phyloP scores from a whole-genome alignment of 2,329 filamentous ascomycete species.

The Monilinia aucupariae region DNA sequence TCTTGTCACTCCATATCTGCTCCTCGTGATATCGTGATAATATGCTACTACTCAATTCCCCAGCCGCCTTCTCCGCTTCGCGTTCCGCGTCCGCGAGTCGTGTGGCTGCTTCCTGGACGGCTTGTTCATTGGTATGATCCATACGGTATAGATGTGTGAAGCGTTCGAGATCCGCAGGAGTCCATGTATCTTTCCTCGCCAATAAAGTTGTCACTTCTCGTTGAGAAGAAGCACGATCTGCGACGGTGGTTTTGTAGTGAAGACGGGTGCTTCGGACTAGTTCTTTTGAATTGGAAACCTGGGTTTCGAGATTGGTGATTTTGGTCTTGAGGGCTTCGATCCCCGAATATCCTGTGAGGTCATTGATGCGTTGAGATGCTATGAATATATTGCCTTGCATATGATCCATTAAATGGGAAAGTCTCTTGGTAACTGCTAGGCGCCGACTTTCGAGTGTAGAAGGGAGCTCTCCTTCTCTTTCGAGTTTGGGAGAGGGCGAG shows the following conservation, averaged over 20 bases:
- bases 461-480: conserved; percentile 38
- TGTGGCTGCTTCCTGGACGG: conserved; percentile 67
- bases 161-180: conserved; percentile 77
- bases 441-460: conserved; percentile 44
- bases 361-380: conserved; percentile 84
- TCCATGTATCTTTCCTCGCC: conserved; percentile 91
- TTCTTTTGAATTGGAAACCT: conserved; percentile 54
- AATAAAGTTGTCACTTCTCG: conserved; percentile 92
- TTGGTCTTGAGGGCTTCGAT: conserved; percentile 80
- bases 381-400: conserved; percentile 78
- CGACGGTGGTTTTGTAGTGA: conserved; percentile 76
- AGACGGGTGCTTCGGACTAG: conserved; percentile 67
- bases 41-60: conserved; percentile 74
- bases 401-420: conserved; percentile 78
- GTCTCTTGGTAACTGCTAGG: conserved; percentile 42
- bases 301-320: conserved; percentile 62
- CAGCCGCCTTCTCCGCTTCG: conserved; percentile 70
- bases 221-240: conserved; percentile 79
- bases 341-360: conserved; percentile 86
- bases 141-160: conserved; percentile 90
- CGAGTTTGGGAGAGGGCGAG: conserved; percentile 4
- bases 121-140: conserved; percentile 88
- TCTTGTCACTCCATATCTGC: conserved; percentile 98
- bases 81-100: conserved; percentile 70
- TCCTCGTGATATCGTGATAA: conserved; percentile 94